Base-by-base conservation (phyloP, 169 alveolate genomes). In the Plasmodium cynomolgi region DNA sequence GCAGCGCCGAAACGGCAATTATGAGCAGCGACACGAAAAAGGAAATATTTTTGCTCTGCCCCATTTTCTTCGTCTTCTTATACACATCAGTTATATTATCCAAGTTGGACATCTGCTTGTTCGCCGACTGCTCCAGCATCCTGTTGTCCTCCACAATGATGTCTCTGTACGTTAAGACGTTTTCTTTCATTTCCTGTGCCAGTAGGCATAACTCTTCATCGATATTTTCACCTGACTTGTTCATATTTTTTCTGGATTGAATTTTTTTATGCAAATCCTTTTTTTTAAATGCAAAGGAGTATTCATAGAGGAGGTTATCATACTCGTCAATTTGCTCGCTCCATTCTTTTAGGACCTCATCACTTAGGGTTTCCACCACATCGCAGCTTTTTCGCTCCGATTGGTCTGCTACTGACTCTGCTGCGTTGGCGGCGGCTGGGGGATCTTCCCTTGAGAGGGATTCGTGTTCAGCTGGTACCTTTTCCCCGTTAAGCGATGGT, bases 171-270 rank as follows among this genome's bases (percentile, higher is more conserved):
- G 94, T 80, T 68, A 88, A 79, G 6, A 80, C 94, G 81, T 88
- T 88, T 88, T 88, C 94, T 79, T 88, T 88, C 94, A 88, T 88
- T 79, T 88, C 94, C 72, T 88, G 94, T 20, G 94, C 94, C 13
- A 88, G 75, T 39, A 88, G 82, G 54, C 94, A 88, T 54, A 88
- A 88, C 47, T 88, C 94, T 37, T 88, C 94, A 88, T 88, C 94
- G 44, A 88, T 50, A 80, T 88, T 62, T 37, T 29, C 90, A 79
- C 73, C 83, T 26, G 34, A 54, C n/a, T 31, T 20, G 50, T 88
- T 81, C 39, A 26, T 39, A 79, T 31, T 88, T 79, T 88, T 88
- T 33, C 68, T 47, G 44, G 71, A 79, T 62, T 88, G 81, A n/a
- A 54, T 58, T 80, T 88, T 88, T 17, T 88, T 88, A 26, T 39